Base-by-base conservation (phyloP, 148 eudicot species). In the Vaccinium corymbosum region DNA sequence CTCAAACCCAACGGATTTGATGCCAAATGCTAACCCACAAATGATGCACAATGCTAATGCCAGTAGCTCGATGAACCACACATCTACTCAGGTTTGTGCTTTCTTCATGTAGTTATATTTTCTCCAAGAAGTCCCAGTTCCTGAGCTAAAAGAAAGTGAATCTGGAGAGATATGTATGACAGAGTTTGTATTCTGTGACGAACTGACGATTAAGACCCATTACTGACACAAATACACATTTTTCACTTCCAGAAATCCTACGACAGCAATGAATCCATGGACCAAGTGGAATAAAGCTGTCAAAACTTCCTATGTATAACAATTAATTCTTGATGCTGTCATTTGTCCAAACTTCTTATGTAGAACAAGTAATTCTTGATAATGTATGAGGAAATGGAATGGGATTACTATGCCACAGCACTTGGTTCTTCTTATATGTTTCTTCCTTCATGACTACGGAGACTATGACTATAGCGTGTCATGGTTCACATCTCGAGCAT, bases 11-110 rank as follows among this genome's bases (percentile, higher is more conserved):
- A 88, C 85, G 81, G 88, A 82, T 77, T 62, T 61, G 46, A 48
- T 80, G 6, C 81, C 52, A 51, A 83, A 62, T 73, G 68, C 74
- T 81, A 86, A 88, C 78, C 75, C 79, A 49, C 90, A 88, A 79
- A 66, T 73, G 50, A 83, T 88, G 74, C 89, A 79, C 59, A 82
- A 74, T 81, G 84, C 84, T 81, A 81, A 80, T 70, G 86, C 86
- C 84, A 80, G 87, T 77, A 81, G 82, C 82, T 84, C 89, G 73
- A 72, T 81, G 57, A 84, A 84, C 72, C 85, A 70, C 78, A 85
- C 82, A 76, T 83, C 87, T 82, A 61, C 48, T 83, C 90, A 89
- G 91, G 92, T 86, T 79, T 68, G 88, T 83, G 73, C 38, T 55
- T 71, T 66, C 22, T 68, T 35, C 11, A 0, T 4, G 76, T 29